Conservation (phyloP, 169 alveolate genomes). For the Besnoitia besnoiti region DNA sequence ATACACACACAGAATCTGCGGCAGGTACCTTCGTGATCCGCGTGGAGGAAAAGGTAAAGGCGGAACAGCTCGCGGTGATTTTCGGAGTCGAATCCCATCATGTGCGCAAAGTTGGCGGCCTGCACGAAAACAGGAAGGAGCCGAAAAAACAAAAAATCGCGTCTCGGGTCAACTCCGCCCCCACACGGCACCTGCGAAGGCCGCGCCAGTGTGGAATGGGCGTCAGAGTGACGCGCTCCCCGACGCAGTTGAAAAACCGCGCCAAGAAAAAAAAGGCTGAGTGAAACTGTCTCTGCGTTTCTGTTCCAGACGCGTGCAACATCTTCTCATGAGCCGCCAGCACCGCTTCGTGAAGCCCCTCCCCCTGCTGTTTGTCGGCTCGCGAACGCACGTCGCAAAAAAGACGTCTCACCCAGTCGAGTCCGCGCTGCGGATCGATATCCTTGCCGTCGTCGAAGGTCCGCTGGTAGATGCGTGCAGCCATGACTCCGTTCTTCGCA, state of each 20-base stretch:
- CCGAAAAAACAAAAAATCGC: neutral
- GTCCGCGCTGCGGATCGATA: neutral
- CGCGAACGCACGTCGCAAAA: neutral
- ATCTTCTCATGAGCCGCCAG: too few relatives aligned
- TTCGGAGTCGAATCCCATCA: conserved; percentile 80
- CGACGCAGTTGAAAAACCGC: too few relatives aligned
- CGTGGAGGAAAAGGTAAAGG: conserved; percentile 82
- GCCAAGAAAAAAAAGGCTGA: too few relatives aligned
- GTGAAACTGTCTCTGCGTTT: too few relatives aligned
- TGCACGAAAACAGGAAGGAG: neutral
- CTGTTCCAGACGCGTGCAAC: too few relatives aligned
- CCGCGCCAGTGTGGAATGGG: too few relatives aligned
- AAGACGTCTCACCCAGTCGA: conserved; percentile 9
- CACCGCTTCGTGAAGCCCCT: too few relatives aligned
- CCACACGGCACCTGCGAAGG: too few relatives aligned
- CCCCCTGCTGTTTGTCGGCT: neutral
- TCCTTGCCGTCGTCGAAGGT: neutral
- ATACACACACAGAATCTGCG: too few relatives aligned
- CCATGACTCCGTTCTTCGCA: conserved; percentile 80
- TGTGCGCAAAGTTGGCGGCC: conserved; percentile 79
- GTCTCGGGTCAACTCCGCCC: neutral
- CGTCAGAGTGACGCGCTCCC: too few relatives aligned
- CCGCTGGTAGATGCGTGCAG: conserved; percentile 84
- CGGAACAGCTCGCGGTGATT: conserved; percentile 75
- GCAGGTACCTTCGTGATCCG: conserved; percentile 92